phyloP scores from a whole-genome alignment of 768 basidiomycete species.

The Chiua virens region DNA sequence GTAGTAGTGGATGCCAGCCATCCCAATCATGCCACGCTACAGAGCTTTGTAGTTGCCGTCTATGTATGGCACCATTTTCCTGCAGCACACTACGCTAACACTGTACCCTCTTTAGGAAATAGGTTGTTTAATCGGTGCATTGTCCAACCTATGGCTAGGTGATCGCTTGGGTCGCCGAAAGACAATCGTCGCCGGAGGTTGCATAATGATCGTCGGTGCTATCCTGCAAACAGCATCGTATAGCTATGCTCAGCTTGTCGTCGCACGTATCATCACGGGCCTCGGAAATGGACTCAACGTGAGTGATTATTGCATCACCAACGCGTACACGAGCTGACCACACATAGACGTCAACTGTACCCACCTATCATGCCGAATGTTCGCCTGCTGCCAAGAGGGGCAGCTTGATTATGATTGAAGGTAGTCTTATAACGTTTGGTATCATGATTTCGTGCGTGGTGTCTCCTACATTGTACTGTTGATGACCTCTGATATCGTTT shows the following conservation, averaged over 20 bases:
- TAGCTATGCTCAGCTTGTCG: conserved; percentile 59
- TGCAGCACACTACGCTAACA: neutral
- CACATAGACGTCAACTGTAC: conserved; percentile 59
- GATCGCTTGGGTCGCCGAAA: conserved; percentile 59
- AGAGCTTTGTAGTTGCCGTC: conserved; percentile 59
- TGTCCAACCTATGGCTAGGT: conserved; percentile 61
- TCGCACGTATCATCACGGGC: conserved; percentile 60
- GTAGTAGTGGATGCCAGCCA: conserved; percentile 42
- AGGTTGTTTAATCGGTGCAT: conserved; percentile 62
- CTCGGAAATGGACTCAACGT: conserved; percentile 67
- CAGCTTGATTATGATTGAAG: conserved; percentile 64
- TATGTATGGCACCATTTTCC: conserved; percentile 39
- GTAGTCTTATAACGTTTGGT: conserved; percentile 61
- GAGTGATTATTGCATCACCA: conserved; percentile 6
- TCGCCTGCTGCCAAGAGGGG: conserved; percentile 59
- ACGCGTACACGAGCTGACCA: neutral
- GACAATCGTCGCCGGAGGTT: conserved; percentile 57
- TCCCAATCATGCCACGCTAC: conserved; percentile 50
- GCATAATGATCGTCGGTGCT: conserved; percentile 63
- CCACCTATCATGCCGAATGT: conserved; percentile 66
- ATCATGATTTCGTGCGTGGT: conserved; percentile 58
- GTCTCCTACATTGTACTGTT: neutral
- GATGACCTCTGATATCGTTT: neutral
- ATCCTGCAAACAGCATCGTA: conserved; percentile 58
- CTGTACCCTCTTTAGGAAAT: conserved; percentile 45